Base-by-base conservation (phyloP, 2,329 filamentous ascomycete species). In the Exophiala aquamarina region DNA sequence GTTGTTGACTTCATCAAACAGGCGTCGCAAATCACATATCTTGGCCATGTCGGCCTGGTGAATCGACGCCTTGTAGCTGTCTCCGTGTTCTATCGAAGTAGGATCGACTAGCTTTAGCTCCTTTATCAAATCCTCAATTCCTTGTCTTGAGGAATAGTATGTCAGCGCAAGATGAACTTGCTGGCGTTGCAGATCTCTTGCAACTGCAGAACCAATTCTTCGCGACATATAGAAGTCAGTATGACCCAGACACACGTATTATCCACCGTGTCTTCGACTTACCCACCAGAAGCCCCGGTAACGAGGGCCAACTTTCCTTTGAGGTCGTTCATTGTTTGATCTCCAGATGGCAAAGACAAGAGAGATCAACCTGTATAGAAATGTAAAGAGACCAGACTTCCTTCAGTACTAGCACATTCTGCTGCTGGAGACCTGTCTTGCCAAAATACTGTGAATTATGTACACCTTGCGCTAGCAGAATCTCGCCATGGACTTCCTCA, bases 241-340 rank as follows among this genome's bases (percentile, higher is more conserved):
- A 21, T 14, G 18, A 17, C 32, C 26, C n/a, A 36, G n/a, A n/a
- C n/a, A n/a, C n/a, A n/a, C n/a, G n/a, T n/a, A n/a, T n/a, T n/a
- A n/a, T n/a, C n/a, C n/a, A n/a, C n/a, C n/a, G n/a, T n/a, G n/a
- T n/a, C n/a, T n/a, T n/a, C n/a, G n/a, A 56, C 66, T 63, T 66
- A 81, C 79, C 80, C 79, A 57, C 78, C 78, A 43, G 78, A 82
- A 38, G 79, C 80, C 34, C 80, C 81, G 2, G 80, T 83, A 36
- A 83, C 73, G 7, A 83, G 69, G 35, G 78, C 80, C 34, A 83
- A 64, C 41, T 75, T 70, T 47, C 77, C 78, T 31, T 66, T 67
- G 49, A 83, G 66, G 38, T 75, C 68, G 54, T 78, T 77, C n/a
- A n/a, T n/a, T n/a, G n/a, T n/a, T n/a, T n/a, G n/a, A n/a, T n/a